Evolutionary conservation across 2,329 filamentous ascomycete species (phyloP).

Genomic region (Ambrosiella cleistominuta): DNA sequence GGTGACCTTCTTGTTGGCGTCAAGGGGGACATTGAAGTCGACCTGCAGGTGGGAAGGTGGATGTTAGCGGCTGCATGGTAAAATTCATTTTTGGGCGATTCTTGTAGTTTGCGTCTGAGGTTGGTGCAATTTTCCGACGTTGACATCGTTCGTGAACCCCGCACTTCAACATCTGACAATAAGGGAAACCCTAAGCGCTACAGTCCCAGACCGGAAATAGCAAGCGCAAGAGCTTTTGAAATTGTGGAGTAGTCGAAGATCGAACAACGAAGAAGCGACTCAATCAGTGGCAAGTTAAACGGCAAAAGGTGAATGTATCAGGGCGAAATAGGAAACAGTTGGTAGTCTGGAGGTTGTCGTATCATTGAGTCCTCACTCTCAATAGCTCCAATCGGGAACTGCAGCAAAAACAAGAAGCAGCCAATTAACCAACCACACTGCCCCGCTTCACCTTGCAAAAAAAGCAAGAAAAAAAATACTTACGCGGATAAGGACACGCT

Average conservation of each 20-base stretch:
- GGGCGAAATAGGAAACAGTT: no score
- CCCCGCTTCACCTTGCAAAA: background rate
- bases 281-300: no score
- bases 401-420: background rate
- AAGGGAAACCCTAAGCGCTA: background rate
- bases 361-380: no score
- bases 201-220: background rate
- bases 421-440: background rate
- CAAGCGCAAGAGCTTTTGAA: conserved; percentile 1
- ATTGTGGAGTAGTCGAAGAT: no score
- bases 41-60: conserved; percentile 39
- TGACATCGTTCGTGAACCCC: background rate
- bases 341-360: no score
- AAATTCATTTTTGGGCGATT: background rate
- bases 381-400: background rate
- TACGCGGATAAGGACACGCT: conserved; percentile 94
- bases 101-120: background rate
- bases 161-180: background rate
- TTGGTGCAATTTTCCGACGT: background rate
- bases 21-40: conserved; percentile 98
- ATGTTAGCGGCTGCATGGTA: background rate
- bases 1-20: conserved; percentile 81
- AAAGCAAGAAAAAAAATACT: conserved; percentile 22
- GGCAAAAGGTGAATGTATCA: no score
- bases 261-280: no score